Percentiles rank a stretch among this genome's conserved stretches.
Evolutionary conservation across 129 eudicot species (phyloP).

Genomic region (Oenanthe sinensis): DNA sequence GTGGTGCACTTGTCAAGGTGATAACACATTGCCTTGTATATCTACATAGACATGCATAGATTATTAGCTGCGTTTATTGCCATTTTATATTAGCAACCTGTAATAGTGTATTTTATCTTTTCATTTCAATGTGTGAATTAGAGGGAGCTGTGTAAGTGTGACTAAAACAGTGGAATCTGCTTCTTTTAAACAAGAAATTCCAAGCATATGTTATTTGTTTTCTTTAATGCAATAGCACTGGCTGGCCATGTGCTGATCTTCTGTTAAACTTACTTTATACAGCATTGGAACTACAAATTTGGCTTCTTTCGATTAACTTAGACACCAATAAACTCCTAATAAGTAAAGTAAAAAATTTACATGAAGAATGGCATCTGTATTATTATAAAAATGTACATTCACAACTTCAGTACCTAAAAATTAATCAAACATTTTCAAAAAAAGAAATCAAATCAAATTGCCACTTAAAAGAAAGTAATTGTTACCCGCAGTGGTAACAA

Average conservation of each 20-base stretch:
- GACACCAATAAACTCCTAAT: neutral
- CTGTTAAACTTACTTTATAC: neutral
- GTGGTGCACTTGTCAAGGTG: conserved; percentile 10
- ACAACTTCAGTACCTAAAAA: neutral
- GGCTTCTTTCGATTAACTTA: neutral
- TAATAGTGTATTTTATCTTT: neutral
- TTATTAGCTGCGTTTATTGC: neutral
- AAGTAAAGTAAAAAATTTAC: neutral
- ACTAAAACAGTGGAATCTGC: neutral
- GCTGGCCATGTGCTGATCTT: neutral
- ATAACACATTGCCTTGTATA: neutral
- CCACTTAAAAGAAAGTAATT: too few relatives aligned
- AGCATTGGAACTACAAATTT: neutral
- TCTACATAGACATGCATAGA: neutral
- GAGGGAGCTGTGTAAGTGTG: neutral
- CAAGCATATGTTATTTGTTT: neutral
- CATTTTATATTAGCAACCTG: neutral
- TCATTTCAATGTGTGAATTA: neutral
- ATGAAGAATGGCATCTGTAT: neutral
- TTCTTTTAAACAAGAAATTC: neutral
- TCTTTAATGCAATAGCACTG: neutral
- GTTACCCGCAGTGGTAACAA: too few relatives aligned
- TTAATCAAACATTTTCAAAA: neutral
- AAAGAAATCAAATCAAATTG: too few relatives aligned
- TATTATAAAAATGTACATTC: too few relatives aligned